Percentiles rank a stretch among this genome's conserved stretches.
Evolutionary conservation across 2,329 filamentous ascomycete genomes (phyloP).

Genomic region (Cladophialophora chaetospira): DNA sequence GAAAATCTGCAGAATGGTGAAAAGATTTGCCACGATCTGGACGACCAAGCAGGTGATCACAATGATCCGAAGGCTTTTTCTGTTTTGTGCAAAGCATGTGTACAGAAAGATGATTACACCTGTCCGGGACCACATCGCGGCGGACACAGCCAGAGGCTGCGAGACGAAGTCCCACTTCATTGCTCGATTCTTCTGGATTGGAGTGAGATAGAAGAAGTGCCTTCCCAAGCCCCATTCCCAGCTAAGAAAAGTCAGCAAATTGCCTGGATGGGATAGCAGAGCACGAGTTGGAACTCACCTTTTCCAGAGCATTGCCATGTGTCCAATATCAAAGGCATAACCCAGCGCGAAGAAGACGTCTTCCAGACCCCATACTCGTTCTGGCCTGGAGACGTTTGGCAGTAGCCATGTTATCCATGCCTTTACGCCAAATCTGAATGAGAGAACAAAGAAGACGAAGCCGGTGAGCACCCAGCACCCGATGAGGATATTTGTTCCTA

Average conservation of each 20-base stretch:
- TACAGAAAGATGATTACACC: constrained; percentile 43
- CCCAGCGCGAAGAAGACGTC: constrained; percentile 38
- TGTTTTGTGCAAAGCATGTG: constrained; percentile 39
- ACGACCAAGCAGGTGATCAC: constrained; percentile 39
- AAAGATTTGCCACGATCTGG: constrained; percentile 39
- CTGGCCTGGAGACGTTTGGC: constrained; percentile 38
- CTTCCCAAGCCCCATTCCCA: constrained; percentile 38
- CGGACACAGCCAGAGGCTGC: constrained; percentile 37
- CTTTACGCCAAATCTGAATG: constrained; percentile 25
- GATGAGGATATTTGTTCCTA: not conserved
- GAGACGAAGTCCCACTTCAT: constrained; percentile 38
- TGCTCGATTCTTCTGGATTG: constrained; percentile 32
- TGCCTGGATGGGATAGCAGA: not conserved
- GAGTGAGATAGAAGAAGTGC: constrained; percentile 38
- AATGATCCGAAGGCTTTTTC: constrained; percentile 36
- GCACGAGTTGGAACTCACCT: constrained; percentile 33
- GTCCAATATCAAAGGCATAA: constrained; percentile 38
- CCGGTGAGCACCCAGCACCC: constrained; percentile 25
- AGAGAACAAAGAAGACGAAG: constrained; percentile 27
- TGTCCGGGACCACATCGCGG: constrained; percentile 40
- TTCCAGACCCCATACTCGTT: constrained; percentile 40
- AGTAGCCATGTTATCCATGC: constrained; percentile 39
- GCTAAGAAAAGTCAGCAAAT: constrained; percentile 23
- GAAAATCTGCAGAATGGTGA: constrained; percentile 41
- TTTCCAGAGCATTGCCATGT: constrained; percentile 39